These are phyloP conservation scores for Sporothrix sp. DNA, from an alignment of 2,329 filamentous ascomycete genomes.

Conservation along the genomic window DNA sequence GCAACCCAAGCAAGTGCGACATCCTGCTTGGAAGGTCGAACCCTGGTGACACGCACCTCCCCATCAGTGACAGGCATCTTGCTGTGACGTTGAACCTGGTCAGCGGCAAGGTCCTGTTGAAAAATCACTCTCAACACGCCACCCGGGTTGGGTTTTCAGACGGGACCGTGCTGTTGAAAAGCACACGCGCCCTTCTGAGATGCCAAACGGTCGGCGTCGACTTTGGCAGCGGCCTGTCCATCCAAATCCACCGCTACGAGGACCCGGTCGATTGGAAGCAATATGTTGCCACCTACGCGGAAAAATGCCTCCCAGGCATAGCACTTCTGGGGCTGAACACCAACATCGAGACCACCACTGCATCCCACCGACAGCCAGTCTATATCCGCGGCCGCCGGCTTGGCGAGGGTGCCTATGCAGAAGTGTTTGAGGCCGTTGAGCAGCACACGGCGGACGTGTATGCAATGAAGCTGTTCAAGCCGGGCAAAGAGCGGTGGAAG, in stretches of 20 bases:
- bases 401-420: background rate
- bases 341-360: background rate
- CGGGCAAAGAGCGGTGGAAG: background rate
- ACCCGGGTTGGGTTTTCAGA: too few species aligned
- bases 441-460: background rate
- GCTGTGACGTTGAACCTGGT: background rate
- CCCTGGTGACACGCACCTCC: too few species aligned
- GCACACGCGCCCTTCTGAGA: background rate
- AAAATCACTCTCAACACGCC: conserved; percentile 1
- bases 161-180: background rate
- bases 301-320: background rate
- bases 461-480: background rate
- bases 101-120: background rate
- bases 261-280: background rate
- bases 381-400: background rate
- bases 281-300: background rate
- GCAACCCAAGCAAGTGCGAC: background rate
- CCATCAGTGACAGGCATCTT: background rate
- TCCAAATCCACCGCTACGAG: background rate
- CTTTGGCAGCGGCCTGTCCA: background rate
- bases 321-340: background rate
- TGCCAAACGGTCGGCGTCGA: background rate
- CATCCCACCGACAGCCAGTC: background rate
- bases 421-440: background rate
- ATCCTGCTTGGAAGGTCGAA: background rate